Conservation (phyloP, 371 early-diverging fungal genomes). For the Apophysomyces sp. region DNA sequence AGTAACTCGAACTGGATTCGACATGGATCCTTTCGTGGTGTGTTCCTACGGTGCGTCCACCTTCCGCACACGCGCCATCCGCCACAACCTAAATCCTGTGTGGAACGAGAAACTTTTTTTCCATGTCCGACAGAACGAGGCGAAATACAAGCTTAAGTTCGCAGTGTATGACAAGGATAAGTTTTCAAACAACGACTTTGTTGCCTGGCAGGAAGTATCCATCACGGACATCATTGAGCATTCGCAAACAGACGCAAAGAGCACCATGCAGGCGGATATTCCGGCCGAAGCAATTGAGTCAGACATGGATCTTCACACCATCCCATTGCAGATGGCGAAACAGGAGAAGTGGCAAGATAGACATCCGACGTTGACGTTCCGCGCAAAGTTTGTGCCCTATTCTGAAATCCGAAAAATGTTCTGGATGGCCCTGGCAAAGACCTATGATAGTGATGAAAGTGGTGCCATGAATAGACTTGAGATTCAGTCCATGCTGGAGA, state of each 20-base stretch:
- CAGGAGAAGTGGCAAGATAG: slow-evolving; percentile 38
- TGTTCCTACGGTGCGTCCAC: slow-evolving; percentile 70
- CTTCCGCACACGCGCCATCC: slow-evolving; percentile 66
- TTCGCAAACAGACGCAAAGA: slow-evolving; percentile 2
- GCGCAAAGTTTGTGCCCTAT: slow-evolving; percentile 66
- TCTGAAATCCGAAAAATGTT: slow-evolving; percentile 68
- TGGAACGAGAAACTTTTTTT: slow-evolving; percentile 76
- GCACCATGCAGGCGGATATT: slow-evolving; percentile 2
- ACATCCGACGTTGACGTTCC: slow-evolving; percentile 48
- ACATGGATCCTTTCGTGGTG: slow-evolving; percentile 87
- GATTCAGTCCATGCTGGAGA: slow-evolving; percentile 75
- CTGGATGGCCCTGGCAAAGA: slow-evolving; percentile 68
- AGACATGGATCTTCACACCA: slow-evolving; percentile 40
- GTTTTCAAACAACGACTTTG: slow-evolving; percentile 67
- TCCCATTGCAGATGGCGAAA: slow-evolving; percentile 37
- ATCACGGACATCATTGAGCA: slow-evolving; percentile 35
- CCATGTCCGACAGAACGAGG: slow-evolving; percentile 57
- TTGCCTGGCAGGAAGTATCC: slow-evolving; percentile 58
- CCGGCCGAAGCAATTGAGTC: slow-evolving; percentile 40
- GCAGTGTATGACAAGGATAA: slow-evolving; percentile 81
- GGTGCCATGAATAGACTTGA: slow-evolving; percentile 56
- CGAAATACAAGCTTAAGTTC: slow-evolving; percentile 63
- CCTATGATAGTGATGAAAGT: slow-evolving; percentile 63
- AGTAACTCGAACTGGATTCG: slow-evolving; percentile 65
- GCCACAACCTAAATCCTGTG: slow-evolving; percentile 64